A percentile compares a stretch with the other conserved stretches of the same genome.
Conservation (phyloP, 1,284 basidiomycete species). For the Xerocomus minutiporus region DNA sequence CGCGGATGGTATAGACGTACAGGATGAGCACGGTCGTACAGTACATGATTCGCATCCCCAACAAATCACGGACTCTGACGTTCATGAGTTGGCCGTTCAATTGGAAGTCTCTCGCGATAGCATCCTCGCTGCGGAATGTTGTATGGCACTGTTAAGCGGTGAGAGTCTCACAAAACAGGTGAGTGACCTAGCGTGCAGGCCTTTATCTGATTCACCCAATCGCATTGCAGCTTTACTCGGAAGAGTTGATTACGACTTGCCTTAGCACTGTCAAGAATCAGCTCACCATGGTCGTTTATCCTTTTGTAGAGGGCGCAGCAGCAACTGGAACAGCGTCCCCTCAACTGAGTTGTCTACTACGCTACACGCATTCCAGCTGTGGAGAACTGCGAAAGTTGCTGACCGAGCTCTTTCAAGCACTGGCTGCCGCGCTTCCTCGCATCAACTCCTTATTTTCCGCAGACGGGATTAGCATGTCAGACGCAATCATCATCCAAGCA, state of each 20-base stretch:
- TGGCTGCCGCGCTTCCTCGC: conserved; percentile 63
- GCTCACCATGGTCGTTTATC: conserved; percentile 77
- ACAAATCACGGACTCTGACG: conserved; percentile 45
- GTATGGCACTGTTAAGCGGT: conserved; percentile 69
- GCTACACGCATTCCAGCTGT: conserved; percentile 37
- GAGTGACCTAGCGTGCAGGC: conserved; percentile 15
- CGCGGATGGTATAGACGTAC: conserved; percentile 28
- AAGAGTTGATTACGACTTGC: conserved; percentile 83
- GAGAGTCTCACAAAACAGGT: conserved; percentile 84
- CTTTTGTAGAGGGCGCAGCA: conserved; percentile 76
- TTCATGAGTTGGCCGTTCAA: conserved; percentile 44
- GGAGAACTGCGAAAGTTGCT: conserved; percentile 51
- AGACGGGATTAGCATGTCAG: conserved; percentile 75
- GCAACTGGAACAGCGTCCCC: conserved; percentile 41
- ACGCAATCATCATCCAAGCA: conserved; percentile 82
- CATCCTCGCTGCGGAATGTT: conserved; percentile 77
- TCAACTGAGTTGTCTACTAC: conserved; percentile 52
- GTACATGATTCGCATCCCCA: conserved; percentile 19
- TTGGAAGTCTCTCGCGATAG: conserved; percentile 65
- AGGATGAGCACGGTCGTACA: conserved; percentile 22
- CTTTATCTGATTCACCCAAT: conserved; percentile 7
- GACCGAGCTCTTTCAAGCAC: conserved; percentile 61
- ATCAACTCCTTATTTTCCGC: conserved; percentile 66
- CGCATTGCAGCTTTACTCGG: conserved; percentile 71
- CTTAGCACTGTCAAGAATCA: conserved; percentile 75